Conservation (phyloP, 805 yeast species). For the Starmerella cellae region DNA sequence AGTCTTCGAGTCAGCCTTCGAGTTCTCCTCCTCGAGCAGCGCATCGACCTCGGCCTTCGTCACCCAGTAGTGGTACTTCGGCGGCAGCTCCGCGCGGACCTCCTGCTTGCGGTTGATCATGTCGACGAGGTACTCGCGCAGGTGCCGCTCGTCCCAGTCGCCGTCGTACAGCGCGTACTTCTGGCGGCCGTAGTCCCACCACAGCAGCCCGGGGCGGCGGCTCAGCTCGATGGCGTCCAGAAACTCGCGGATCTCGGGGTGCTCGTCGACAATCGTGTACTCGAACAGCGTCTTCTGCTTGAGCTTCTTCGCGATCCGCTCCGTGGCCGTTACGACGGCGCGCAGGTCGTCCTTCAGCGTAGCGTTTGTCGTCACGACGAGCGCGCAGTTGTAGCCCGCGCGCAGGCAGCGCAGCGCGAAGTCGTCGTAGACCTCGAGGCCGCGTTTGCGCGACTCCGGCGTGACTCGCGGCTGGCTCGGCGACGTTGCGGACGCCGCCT, state of each 20-base stretch:
- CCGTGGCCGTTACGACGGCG: constrained; percentile 11
- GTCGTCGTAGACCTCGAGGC: constrained; percentile 11
- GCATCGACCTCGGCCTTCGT: constrained; percentile 17
- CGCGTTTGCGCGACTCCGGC: constrained; percentile 6
- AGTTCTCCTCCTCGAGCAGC: constrained; percentile 5
- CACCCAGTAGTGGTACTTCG: constrained; percentile 17
- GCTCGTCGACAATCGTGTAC: constrained; percentile 12
- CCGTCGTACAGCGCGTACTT: constrained; percentile 2
- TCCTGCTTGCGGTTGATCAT: constrained; percentile 8
- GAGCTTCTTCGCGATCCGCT: constrained; percentile 6
- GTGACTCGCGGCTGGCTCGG: constrained; percentile 13
- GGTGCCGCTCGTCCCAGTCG: constrained; percentile 9
- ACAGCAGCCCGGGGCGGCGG: constrained; percentile 14
- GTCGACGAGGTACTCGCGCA: constrained; percentile 7
- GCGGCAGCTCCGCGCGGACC: constrained; percentile 10
- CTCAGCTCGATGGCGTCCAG: constrained; percentile 13
- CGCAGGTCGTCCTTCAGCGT: constrained; percentile 11
- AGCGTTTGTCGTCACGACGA: constrained; percentile 12
- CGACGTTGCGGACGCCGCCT: constrained; percentile 1
- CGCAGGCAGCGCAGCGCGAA: constrained; percentile 18
- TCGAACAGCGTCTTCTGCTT: constrained; percentile 13
- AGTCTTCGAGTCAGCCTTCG: no score
- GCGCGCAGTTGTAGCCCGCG: constrained; percentile 12
- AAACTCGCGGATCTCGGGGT: constrained; percentile 11
- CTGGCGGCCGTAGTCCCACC: constrained; percentile 13